Percentiles rank a stretch among this genome's conserved stretches.
phyloP scores from a whole-genome alignment of 805 yeast genomes.

The Nematodospora valgi region DNA sequence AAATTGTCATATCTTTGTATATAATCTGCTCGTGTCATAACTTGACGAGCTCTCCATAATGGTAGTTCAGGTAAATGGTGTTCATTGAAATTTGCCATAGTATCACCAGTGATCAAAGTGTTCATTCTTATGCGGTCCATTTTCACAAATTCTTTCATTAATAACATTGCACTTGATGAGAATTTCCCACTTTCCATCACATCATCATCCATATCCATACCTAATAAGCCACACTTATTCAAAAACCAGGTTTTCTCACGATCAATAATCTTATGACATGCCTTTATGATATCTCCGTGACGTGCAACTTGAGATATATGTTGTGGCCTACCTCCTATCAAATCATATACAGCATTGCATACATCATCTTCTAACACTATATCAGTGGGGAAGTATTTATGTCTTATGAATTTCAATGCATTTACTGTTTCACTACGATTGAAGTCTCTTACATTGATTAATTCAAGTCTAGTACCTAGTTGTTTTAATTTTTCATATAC shows the following conservation, averaged over 20 bases:
- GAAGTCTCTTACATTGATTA: constrained; percentile 65
- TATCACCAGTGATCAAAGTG: constrained; percentile 28
- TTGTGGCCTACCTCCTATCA: constrained; percentile 84
- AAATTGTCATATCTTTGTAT: constrained; percentile 72
- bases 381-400: constrained; percentile 28
- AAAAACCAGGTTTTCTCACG: constrained; percentile 82
- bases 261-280: constrained; percentile 70
- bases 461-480: constrained; percentile 71
- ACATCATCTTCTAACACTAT: constrained; percentile 35
- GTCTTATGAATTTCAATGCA: constrained; percentile 53
- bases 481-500: constrained; percentile 71
- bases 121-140: constrained; percentile 47
- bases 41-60: constrained; percentile 77
- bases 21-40: constrained; percentile 82
- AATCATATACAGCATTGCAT: constrained; percentile 57
- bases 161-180: constrained; percentile 66
- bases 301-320: constrained; percentile 70
- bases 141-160: constrained; percentile 68
- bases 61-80: constrained; percentile 72
- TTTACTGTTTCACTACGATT: constrained; percentile 50
- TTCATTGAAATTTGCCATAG: constrained; percentile 14
- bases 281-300: constrained; percentile 51
- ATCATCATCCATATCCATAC: constrained; percentile 81
- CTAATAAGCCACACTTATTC: constrained; percentile 77
- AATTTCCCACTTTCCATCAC: constrained; percentile 83